Base-by-base conservation (phyloP, 2,329 filamentous ascomycete species). In the Claviceps monticola region DNA sequence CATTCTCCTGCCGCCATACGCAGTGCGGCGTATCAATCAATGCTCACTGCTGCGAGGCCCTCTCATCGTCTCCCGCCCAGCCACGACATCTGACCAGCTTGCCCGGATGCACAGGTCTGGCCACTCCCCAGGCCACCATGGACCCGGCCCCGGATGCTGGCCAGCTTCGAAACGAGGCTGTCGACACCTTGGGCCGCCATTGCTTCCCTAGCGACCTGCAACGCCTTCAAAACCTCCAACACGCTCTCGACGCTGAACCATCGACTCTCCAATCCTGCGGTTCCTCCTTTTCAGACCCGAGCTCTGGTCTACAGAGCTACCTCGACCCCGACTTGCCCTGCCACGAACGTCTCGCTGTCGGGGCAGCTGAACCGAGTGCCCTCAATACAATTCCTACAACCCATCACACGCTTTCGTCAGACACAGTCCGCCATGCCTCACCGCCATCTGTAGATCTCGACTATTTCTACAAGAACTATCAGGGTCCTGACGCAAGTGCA, bases 381-480 rank as follows among this genome's bases (percentile, higher is more conserved):
- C 23, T 41, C 42, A 19, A 48, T 52, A 49, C 53, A 37, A 36
- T 44, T 26, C n/a, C 48, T 4, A 17, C 50, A 34, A 21, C 50
- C 14, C 11, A 26, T 44, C 54, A 58, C 56, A 54, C 57, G 46
- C 54, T 58, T 44, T 53, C 58, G 48, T 56, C 56, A 26, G 44
- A 53, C 48, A 58, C 57, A 51, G 55, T 60, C 51, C 62, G 66
- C 51, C 66, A 70, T 69, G 66, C 64, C 57, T 62, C 66, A 62
- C 67, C 67, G 59, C 56, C 68, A 60, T 56, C 69, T 60, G 62
- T 72, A 65, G 71, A 76, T 59, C 74, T 75, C 58, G 74, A 76
- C 71, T 70, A 75, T 62, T 79, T 77, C 64, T 79, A 79, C 66
- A 72, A 71, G 58, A 71, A 68, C 62, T 75, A 74, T 60, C 68